Evolutionary conservation across 495 filamentous ascomycete genomes (phyloP), one percentile per base, ranked within the genome.

Genomic region (Bryoglossum gracile): DNA sequence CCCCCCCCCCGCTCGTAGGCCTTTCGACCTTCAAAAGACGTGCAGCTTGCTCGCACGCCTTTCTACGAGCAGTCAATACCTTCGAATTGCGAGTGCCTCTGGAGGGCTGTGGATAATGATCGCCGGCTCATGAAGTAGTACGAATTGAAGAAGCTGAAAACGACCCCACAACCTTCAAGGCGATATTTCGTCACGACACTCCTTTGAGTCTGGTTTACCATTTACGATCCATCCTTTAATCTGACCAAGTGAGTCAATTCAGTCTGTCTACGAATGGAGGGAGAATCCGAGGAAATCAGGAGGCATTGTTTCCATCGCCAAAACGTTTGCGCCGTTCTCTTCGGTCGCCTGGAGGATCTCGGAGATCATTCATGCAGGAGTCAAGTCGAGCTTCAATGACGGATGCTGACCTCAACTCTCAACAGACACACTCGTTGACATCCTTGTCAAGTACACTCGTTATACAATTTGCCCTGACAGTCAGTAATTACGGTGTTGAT

Each of bases 361-460:
- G 45, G 23, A 8, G 38, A 68, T 70, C 65, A 57, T 66, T 63
- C 37, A 64, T 64, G 59, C 58, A 46, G 49, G 35, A 38, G 11
- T 21, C 41, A 40, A 38, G 16, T 65, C 68, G 40, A 71, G 55
- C 52, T 45, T 37, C 43, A 35, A 26, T 46, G 22, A 48, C 48
- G 22, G 17, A 35, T 50, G 36, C 57, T 73, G 71, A 72, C 53
- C 9, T 40, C 17, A 22, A 50, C 17, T 19, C 28, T 49, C 36
- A 26, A 42, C 38, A 66, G 63, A 63, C 64, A 77, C 77, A 61
- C 68, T 79, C 73, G 67, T 77, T 78, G 69, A 72, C 68, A 71
- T 62, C 41, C 57, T 65, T 73, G 75, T 80, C 76, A 80, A 81
- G 73, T 81, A 74, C 76, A 75, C 71, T 80, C 76, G 71, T 81